Base-by-base conservation (phyloP, 1,139 yeast genomes). In the Geotrichum carabidarum region DNA sequence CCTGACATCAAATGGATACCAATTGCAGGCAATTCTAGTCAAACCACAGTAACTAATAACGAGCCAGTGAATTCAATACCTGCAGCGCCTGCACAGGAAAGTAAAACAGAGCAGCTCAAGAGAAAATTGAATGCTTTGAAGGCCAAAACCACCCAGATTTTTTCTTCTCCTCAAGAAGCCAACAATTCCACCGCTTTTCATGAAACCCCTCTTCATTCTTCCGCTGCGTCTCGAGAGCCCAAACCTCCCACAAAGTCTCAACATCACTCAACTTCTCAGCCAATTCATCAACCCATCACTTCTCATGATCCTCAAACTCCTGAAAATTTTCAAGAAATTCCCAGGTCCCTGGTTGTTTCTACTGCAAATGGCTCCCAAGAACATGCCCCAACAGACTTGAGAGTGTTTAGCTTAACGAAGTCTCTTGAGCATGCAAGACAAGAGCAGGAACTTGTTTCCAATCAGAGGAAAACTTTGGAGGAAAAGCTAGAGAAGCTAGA, bases 401-500 rank as follows among this genome's bases (percentile, higher is more conserved):
- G 41, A n/a, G 41, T 36, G 12, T 45, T 14, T 32, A 36, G 14
- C 17, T 9, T 45, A 14, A 41, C 34, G 4, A 17, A 35, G 37
- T 45, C 49, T 8, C 34, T 45, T 31, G 49, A 45, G 17, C 41
- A 41, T 12, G 49, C 49, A 4, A 41, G 49, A 17, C 27, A 34
- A 12, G 49, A 45, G 31, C 40, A 36, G 11, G 42, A 35, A 17
- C 8, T 8, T 12, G 9, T 45, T 17, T 41, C 40, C 8, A 30
- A 45, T 45, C 41, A 35, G 41, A 35, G 27, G 35, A 45, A 18
- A 11, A 2, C 17, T 6, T 36, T 34, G 7, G 27, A 11, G n/a
- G 42, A 30, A 2, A 17, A 36, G 15, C 43, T 60, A 17, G 57
- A 59, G 27, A 35, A 45, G 2, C 32, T 34, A n/a, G 15, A 40